Evolutionary conservation across 2,329 filamentous ascomycete genomes (phyloP).

Genomic region (Exophiala sideris): DNA sequence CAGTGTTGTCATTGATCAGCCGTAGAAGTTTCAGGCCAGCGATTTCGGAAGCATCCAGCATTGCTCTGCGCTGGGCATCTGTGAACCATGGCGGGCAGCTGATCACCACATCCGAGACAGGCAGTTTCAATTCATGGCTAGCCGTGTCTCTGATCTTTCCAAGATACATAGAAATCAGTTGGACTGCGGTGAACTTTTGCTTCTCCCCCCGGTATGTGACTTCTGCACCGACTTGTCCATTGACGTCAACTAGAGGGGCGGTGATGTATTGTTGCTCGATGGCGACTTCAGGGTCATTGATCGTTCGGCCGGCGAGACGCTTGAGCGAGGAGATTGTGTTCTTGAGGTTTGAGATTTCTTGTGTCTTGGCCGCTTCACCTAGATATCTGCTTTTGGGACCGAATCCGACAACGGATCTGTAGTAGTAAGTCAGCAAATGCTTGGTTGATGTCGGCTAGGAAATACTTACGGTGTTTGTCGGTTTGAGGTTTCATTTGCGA

Average conservation of each 20-base stretch:
- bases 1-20: conserved; percentile 97
- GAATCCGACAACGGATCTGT: conserved; percentile 88
- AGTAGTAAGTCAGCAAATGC: conserved; percentile 4
- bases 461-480: conserved; percentile 89
- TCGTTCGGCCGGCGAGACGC: conserved; percentile 80
- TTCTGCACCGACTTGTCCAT: conserved; percentile 92
- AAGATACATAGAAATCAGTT: conserved; percentile 92
- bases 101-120: conserved; percentile 89
- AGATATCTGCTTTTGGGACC: conserved; percentile 90
- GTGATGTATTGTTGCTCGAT: conserved; percentile 90
- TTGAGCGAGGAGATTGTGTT: conserved; percentile 94
- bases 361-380: conserved; percentile 93
- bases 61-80: conserved; percentile 81
- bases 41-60: conserved; percentile 90
- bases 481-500: conserved; percentile 99
- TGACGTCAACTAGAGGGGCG: conserved; percentile 79
- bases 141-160: conserved; percentile 91
- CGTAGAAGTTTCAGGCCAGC: conserved; percentile 88
- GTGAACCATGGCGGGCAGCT: conserved; percentile 97
- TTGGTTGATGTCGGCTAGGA: conserved; percentile 3
- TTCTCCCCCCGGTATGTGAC: conserved; percentile 92
- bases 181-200: conserved; percentile 89
- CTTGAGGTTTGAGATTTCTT: conserved; percentile 99
- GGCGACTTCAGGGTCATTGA: conserved; percentile 87
- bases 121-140: conserved; percentile 79